Conservation (phyloP, 1,284 basidiomycete genomes). For the Ceratobasidium sp. region DNA sequence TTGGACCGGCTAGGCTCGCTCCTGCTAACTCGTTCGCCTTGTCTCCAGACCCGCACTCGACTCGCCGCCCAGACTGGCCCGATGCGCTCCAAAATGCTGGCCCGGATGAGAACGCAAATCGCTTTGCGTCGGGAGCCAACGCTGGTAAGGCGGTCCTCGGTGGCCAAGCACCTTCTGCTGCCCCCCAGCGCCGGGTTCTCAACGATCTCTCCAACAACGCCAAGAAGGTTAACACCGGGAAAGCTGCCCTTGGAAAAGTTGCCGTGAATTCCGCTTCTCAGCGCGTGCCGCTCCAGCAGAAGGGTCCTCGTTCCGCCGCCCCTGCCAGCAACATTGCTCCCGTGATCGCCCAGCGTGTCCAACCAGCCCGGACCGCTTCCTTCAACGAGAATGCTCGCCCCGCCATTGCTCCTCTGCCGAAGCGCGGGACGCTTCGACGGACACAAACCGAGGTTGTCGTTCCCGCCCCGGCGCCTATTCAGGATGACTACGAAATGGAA, state of each 20-base stretch:
- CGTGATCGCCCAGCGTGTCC: slow-evolving; percentile 12
- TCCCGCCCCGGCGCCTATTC: slow-evolving; percentile 12
- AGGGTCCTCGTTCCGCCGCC: neutral
- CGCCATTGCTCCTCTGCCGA: slow-evolving; percentile 33
- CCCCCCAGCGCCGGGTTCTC: slow-evolving; percentile 22
- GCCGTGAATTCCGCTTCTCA: neutral
- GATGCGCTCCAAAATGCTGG: slow-evolving; percentile 18
- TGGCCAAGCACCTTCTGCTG: neutral
- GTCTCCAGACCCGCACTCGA: slow-evolving; percentile 13
- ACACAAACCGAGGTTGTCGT: slow-evolving; percentile 20
- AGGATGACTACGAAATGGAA: slow-evolving; percentile 33
- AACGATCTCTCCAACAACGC: slow-evolving; percentile 36
- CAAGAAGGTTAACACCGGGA: slow-evolving; percentile 28
- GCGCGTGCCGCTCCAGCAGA: slow-evolving; percentile 31
- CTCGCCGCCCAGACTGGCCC: slow-evolving; percentile 21
- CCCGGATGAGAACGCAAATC: slow-evolving; percentile 34
- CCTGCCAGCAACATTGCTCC: slow-evolving; percentile 17
- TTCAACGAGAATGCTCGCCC: slow-evolving; percentile 35
- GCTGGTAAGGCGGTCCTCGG: slow-evolving; percentile 14
- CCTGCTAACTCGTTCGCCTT: neutral
- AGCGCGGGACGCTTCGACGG: slow-evolving; percentile 36
- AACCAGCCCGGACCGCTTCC: slow-evolving; percentile 1
- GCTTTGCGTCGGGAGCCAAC: slow-evolving; percentile 4
- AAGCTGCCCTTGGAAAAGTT: neutral
- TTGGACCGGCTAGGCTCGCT: neutral